Percentiles rank a stretch among this genome's conserved stretches.
phyloP scores from a whole-genome alignment of 179 eudicot genomes.

The Beta corolliflora region DNA sequence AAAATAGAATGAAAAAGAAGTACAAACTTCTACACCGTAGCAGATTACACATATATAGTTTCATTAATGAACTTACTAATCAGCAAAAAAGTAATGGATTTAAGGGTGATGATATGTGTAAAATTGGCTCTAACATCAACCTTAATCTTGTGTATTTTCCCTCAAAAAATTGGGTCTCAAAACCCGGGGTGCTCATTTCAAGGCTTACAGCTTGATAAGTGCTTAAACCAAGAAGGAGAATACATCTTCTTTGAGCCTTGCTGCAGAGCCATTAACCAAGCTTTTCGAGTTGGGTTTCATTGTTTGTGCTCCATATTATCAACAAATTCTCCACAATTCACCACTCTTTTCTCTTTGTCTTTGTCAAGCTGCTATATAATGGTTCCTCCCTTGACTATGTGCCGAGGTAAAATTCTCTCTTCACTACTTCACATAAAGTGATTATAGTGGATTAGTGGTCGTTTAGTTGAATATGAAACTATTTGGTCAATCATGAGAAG shows the following conservation, averaged over 20 bases:
- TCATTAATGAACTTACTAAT: not conserved
- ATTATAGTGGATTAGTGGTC: too few relatives aligned
- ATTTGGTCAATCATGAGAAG: too few relatives aligned
- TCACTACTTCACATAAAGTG: too few relatives aligned
- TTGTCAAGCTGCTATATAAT: slow-evolving; percentile 37
- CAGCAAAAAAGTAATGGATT: slow-evolving; percentile 3
- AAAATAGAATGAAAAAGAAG: slow-evolving; percentile 4
- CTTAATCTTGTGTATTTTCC: slow-evolving; percentile 19
- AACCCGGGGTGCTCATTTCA: slow-evolving; percentile 29
- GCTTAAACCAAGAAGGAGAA: slow-evolving; percentile 32
- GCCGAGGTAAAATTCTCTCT: slow-evolving; percentile 31
- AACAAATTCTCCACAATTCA: slow-evolving; percentile 24
- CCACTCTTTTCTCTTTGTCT: slow-evolving; percentile 34
- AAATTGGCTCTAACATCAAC: slow-evolving; percentile 15
- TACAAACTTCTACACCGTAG: not conserved
- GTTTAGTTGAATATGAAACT: too few relatives aligned
- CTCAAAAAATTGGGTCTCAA: slow-evolving; percentile 4
- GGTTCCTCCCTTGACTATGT: slow-evolving; percentile 39
- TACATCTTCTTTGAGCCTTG: slow-evolving; percentile 36
- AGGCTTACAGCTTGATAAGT: slow-evolving; percentile 34
- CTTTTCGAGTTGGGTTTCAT: slow-evolving; percentile 34
- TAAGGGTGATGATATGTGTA: not conserved
- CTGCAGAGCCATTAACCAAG: slow-evolving; percentile 35
- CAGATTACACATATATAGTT: slow-evolving; percentile 10
- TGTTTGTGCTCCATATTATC: slow-evolving; percentile 32